phyloP scores from a whole-genome alignment of 2,329 filamentous ascomycete species.

The Decorospora gaudefroyi region DNA sequence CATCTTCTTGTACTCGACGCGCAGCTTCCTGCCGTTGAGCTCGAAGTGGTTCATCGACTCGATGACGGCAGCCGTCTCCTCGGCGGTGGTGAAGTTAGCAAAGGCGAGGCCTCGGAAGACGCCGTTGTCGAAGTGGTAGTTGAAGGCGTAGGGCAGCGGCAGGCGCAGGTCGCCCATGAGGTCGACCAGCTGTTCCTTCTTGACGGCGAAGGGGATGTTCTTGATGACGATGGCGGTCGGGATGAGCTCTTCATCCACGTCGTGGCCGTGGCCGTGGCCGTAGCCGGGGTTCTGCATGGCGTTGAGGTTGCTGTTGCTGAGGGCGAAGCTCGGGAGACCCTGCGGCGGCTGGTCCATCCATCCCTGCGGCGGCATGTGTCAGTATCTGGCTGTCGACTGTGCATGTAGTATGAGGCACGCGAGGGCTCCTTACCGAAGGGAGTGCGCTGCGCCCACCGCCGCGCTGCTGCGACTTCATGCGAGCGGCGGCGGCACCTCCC shows the following conservation, averaged over 20 bases:
- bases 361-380: conserved; percentile 51
- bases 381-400: conserved; percentile 7
- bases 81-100: conserved; percentile 94
- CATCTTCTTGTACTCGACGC: conserved; percentile 99
- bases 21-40: conserved; percentile 87
- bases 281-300: conserved; percentile 51
- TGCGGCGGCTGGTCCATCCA: conserved; percentile 62
- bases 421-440: conserved; percentile 67
- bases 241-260: conserved; percentile 83
- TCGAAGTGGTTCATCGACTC: conserved; percentile 95
- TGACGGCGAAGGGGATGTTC: conserved; percentile 97
- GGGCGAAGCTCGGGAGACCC: conserved; percentile 48
- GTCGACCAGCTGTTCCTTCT: conserved; percentile 90
- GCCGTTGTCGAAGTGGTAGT: conserved; percentile 98
- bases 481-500: conserved; percentile 55
- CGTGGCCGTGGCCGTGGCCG: conserved; percentile 54
- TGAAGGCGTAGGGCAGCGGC: conserved; percentile 96
- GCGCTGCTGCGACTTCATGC: conserved; percentile 61
- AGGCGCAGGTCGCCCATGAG: conserved; percentile 95
- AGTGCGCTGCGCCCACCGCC: conserved; percentile 61
- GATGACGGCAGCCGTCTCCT: conserved; percentile 92
- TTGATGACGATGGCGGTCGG: conserved; percentile 99
- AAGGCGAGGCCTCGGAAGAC: conserved; percentile 96
- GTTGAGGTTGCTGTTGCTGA: conserved; percentile 44
- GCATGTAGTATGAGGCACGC: conserved; percentile 3